phyloP scores from a whole-genome alignment of 169 alveolate genomes.

The Plasmodium yoelii region DNA sequence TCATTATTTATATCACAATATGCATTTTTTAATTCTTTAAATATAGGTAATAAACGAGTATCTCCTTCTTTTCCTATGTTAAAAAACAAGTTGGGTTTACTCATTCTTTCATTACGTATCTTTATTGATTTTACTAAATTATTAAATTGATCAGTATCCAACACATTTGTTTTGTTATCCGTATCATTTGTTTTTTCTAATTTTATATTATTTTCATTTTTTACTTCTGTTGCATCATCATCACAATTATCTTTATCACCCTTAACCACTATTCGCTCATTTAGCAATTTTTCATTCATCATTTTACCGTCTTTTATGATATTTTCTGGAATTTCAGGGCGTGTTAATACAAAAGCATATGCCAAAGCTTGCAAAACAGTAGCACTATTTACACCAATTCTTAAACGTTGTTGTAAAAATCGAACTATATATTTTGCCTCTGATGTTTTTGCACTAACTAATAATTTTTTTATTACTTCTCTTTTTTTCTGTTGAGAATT shows the following conservation, averaged over 20 bases:
- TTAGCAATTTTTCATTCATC: slow-evolving; percentile 36
- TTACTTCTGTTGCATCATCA: slow-evolving; percentile 6
- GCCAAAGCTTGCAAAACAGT: slow-evolving; percentile 93
- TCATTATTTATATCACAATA: slow-evolving; percentile 59
- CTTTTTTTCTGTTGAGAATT: slow-evolving; percentile 83
- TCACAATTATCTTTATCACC: slow-evolving; percentile 9
- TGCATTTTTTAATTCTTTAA: slow-evolving; percentile 64
- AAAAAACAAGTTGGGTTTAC: slow-evolving; percentile 65
- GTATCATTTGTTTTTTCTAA: neutral
- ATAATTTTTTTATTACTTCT: slow-evolving; percentile 89
- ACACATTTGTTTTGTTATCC: slow-evolving; percentile 5
- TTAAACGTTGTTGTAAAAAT: slow-evolving; percentile 94
- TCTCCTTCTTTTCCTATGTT: slow-evolving; percentile 73
- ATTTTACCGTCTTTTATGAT: slow-evolving; percentile 37
- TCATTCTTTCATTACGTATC: slow-evolving; percentile 48
- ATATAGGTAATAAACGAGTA: slow-evolving; percentile 55
- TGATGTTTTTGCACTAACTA: slow-evolving; percentile 92
- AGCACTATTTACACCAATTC: slow-evolving; percentile 96
- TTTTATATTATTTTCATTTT: neutral
- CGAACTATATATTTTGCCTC: slow-evolving; percentile 97
- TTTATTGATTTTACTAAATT: slow-evolving; percentile 23
- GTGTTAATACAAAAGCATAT: slow-evolving; percentile 86
- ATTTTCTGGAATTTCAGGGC: slow-evolving; percentile 77
- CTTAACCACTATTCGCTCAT: neutral
- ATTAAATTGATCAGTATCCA: slow-evolving; percentile 3